Evolutionary conservation across 2,329 filamentous ascomycete genomes (phyloP), one percentile per base, ranked within the genome.

Genomic region (Aspergillus fumigatiaffinis): DNA sequence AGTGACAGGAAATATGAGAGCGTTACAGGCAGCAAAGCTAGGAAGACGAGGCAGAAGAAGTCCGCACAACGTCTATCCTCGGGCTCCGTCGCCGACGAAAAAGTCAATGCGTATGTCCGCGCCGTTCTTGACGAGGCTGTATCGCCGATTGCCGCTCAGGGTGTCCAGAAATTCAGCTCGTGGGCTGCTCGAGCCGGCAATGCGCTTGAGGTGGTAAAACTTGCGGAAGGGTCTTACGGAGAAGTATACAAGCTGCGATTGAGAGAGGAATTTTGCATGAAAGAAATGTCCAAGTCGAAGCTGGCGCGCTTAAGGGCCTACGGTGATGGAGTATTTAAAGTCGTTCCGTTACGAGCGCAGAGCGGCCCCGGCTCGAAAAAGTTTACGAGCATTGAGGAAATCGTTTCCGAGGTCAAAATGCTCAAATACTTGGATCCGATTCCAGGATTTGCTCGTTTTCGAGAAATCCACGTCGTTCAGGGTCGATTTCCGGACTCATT

Each of bases 221-320:
- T 88, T 38, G 85, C 84, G 8, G 85, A 88, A 68, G 86, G 86
- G 1, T 86, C 84, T 1, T 88, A 86, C 65, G 84, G 84, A 54
- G 85, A 87, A 66, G 85, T 88, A 3, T 87, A 87, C 68, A 82
- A 84, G 12, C 72, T 87, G 25, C 58, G 78, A 20, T 53, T 78
- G n/a, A 70, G 71, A 10, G 71, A 75, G 25, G 70, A 76, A 50
- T 56, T 71, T 20, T 71, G 67, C 42, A 69, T 69, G 21, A 66
- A 68, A 8, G 66, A 66, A 5, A 71, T 75, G 21, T 75, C 71
- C 4, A 74, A 71, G 57, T 72, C 68, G 7, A 75, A 65, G 60
- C 70, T 61, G 61, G 76, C 60, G 52, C 77, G 67, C 65, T 66
- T 71, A 54, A 75, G 56, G 61, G 72, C 70, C 1, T 74, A 76